Conservation (phyloP, 1,284 basidiomycete species). For the Ceratobasidium sp. region DNA sequence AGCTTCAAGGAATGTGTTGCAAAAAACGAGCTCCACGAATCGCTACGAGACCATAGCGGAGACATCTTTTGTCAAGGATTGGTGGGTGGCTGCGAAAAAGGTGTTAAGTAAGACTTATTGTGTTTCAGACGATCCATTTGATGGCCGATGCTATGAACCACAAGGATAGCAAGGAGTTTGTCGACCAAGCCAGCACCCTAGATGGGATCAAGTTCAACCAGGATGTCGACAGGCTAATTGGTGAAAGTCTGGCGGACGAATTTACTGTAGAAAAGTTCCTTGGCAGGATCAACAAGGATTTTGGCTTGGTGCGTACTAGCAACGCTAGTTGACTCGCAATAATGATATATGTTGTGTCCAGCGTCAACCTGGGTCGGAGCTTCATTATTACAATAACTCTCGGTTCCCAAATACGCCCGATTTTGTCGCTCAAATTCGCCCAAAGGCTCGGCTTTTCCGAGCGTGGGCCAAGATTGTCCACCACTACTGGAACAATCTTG, state of each 20-base stretch:
- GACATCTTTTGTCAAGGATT: neutral
- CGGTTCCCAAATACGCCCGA: conserved; percentile 4
- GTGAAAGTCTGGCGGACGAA: neutral
- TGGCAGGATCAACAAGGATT: neutral
- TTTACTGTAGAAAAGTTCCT: neutral
- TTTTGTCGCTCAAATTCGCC: neutral
- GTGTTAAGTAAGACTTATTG: neutral
- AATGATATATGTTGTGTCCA: neutral
- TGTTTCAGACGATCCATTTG: neutral
- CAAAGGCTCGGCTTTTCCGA: neutral
- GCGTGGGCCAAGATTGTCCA: conserved; percentile 21
- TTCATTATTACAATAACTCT: neutral
- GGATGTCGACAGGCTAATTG: neutral
- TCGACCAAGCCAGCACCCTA: conserved; percentile 13
- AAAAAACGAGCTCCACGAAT: conserved; percentile 1
- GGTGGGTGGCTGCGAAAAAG: neutral
- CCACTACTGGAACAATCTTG: conserved; percentile 27
- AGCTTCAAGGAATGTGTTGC: neutral
- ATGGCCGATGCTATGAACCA: conserved; percentile 9
- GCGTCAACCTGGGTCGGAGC: neutral
- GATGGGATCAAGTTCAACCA: neutral
- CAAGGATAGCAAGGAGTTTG: conserved; percentile 20
- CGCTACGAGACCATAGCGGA: neutral
- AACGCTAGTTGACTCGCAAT: neutral
- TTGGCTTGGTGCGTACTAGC: neutral